phyloP scores from a whole-genome alignment of 768 basidiomycete species.

The Daedaleopsis sinensis region DNA sequence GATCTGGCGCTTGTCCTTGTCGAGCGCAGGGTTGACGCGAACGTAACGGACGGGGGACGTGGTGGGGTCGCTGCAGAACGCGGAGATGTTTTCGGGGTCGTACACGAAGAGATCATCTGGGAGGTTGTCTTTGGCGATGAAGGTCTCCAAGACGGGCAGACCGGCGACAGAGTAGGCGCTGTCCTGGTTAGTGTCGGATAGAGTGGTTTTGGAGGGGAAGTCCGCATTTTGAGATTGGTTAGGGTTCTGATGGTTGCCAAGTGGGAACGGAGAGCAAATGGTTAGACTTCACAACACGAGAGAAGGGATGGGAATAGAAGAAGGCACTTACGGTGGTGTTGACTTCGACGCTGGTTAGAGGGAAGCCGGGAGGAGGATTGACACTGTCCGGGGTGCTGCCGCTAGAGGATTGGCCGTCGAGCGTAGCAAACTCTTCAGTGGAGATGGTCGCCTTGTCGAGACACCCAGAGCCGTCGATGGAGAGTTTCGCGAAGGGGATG shows the following conservation, averaged over 20 bases:
- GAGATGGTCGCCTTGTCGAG: too few relatives aligned
- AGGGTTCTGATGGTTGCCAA: too few relatives aligned
- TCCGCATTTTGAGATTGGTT: background rate
- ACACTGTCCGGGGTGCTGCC: too few relatives aligned
- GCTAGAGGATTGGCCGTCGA: too few relatives aligned
- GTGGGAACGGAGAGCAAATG: too few relatives aligned
- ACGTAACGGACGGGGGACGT: constrained; percentile 8
- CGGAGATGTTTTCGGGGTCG: constrained; percentile 1
- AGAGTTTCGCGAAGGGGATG: too few relatives aligned
- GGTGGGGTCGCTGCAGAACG: background rate
- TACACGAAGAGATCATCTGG: constrained; percentile 22
- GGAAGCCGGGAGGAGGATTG: too few relatives aligned
- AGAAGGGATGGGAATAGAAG: background rate
- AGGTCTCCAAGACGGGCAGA: constrained; percentile 1
- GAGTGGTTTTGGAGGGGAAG: background rate
- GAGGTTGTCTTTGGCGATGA: constrained; percentile 19
- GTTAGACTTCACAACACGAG: background rate
- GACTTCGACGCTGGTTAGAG: background rate
- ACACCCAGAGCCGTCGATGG: too few relatives aligned
- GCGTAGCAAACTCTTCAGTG: too few relatives aligned
- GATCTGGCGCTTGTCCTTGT: background rate
- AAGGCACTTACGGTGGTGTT: background rate
- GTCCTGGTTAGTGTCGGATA: background rate
- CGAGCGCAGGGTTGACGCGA: constrained; percentile 3
- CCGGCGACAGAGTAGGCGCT: background rate